These are phyloP conservation scores for Ophiocordyceps camponoti-leonardi DNA, from an alignment of 2,329 filamentous ascomycete species.

Conservation along the genomic window DNA sequence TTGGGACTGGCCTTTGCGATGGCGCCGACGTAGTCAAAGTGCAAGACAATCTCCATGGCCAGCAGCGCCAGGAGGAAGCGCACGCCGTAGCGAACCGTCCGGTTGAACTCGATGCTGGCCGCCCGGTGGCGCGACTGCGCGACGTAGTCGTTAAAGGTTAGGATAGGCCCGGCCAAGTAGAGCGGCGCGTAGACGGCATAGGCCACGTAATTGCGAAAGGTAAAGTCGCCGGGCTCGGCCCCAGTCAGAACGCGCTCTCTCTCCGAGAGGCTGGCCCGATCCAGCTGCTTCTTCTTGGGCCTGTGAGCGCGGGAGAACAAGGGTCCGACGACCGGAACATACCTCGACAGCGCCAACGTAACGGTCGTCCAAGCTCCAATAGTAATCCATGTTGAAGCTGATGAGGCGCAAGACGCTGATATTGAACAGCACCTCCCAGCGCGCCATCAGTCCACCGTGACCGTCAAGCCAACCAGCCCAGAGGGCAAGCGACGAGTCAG, in stretches of 20 bases:
- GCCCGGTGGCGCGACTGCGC: slow-evolving; percentile 63
- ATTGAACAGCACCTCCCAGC: slow-evolving; percentile 98
- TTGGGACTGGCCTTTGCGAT: slow-evolving; percentile 67
- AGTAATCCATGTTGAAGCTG: slow-evolving; percentile 94
- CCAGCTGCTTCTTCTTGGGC: slow-evolving; percentile 91
- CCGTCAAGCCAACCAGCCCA: slow-evolving; percentile 62
- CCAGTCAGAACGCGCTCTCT: slow-evolving; percentile 68
- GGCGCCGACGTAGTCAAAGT: slow-evolving; percentile 85
- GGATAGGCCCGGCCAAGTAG: slow-evolving; percentile 80
- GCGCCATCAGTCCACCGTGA: slow-evolving; percentile 64
- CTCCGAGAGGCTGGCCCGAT: slow-evolving; percentile 74
- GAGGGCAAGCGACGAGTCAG: slow-evolving; percentile 27
- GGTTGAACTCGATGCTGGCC: slow-evolving; percentile 48
- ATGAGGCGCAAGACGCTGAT: slow-evolving; percentile 82
- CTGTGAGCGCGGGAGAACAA: neutral
- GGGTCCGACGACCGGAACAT: slow-evolving; percentile 15
- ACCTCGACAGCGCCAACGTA: slow-evolving; percentile 64
- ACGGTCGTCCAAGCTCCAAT: slow-evolving; percentile 64
- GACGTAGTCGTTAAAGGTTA: slow-evolving; percentile 97
- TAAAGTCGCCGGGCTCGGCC: slow-evolving; percentile 53
- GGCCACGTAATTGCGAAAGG: slow-evolving; percentile 72
- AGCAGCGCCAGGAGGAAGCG: slow-evolving; percentile 69
- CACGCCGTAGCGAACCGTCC: slow-evolving; percentile 65
- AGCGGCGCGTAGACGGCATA: slow-evolving; percentile 85
- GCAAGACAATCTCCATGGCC: slow-evolving; percentile 78